Percentiles rank a stretch among this genome's conserved stretches.
phyloP scores from a whole-genome alignment of 345 rosid genomes.

The Noccaea bulbosa region DNA sequence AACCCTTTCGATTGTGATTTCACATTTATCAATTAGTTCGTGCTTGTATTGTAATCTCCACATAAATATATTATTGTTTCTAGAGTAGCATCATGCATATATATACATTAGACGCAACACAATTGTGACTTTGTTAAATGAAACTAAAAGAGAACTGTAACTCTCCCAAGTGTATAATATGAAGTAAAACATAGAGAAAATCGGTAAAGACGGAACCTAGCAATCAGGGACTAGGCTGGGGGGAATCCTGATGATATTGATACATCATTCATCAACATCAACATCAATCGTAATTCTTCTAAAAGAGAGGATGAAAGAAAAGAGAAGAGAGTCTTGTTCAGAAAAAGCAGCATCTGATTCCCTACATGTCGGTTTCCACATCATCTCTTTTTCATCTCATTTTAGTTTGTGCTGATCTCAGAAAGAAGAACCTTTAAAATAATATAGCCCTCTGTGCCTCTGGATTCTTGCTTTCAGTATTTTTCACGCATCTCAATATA shows the following conservation, averaged over 20 bases:
- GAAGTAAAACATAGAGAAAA: neutral
- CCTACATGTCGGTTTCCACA: slow-evolving; percentile 41
- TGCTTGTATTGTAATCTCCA: no score
- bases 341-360: slow-evolving; percentile 44
- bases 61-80: no score
- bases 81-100: no score
- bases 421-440: slow-evolving; percentile 26
- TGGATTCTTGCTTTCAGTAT: slow-evolving; percentile 32
- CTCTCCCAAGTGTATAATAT: neutral
- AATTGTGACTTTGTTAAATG: neutral
- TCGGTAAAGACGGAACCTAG: slow-evolving; percentile 8
- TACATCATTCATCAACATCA: slow-evolving; percentile 3
- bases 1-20: slow-evolving; percentile 10
- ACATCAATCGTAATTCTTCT: slow-evolving; percentile 37
- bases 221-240: slow-evolving; percentile 2
- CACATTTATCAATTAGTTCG: no score
- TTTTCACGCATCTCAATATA: slow-evolving; percentile 34
- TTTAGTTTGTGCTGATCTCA: slow-evolving; percentile 37
- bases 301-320: slow-evolving; percentile 35
- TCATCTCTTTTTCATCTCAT: slow-evolving; percentile 29
- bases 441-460: slow-evolving; percentile 16
- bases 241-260: slow-evolving; percentile 1
- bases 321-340: slow-evolving; percentile 37
- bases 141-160: neutral
- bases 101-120: neutral